Evolutionary conservation across 768 basidiomycete species (phyloP).

Genomic region (Mycena galopus): DNA sequence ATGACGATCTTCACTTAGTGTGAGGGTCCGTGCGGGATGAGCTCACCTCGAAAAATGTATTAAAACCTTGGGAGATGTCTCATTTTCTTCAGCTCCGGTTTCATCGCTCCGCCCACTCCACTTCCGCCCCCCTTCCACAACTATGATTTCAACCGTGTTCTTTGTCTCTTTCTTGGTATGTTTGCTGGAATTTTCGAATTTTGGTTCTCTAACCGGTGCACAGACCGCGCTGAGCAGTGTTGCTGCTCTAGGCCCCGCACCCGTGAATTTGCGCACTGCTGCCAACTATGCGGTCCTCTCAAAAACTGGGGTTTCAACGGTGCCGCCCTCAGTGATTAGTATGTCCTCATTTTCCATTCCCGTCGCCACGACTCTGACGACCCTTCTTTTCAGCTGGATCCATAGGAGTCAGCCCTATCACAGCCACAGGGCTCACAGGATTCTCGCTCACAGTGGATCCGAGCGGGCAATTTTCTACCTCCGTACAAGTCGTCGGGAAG

Average conservation of each 20-base stretch:
- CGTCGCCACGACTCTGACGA: background rate
- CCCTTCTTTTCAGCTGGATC: background rate
- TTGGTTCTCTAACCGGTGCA: background rate
- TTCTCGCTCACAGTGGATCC: background rate
- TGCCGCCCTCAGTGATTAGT: constrained; percentile 2
- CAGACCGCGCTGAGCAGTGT: background rate
- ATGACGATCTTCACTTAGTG: no score
- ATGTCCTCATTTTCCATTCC: background rate
- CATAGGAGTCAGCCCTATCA: background rate
- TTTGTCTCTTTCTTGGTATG: background rate
- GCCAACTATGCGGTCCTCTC: constrained; percentile 21
- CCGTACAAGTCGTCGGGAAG: background rate
- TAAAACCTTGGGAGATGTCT: no score
- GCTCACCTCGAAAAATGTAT: no score
- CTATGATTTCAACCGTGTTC: background rate
- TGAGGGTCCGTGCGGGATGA: no score
- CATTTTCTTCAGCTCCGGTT: no score
- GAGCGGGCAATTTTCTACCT: background rate
- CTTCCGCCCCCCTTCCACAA: background rate
- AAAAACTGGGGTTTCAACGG: constrained; percentile 19
- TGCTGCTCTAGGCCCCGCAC: constrained; percentile 11
- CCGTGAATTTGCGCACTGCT: constrained; percentile 15
- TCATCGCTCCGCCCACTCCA: no score
- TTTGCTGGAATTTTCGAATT: background rate
- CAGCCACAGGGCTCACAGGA: background rate